Conservation (phyloP, 139 green algal genomes). For the Chlamydomonas applanata region DNA sequence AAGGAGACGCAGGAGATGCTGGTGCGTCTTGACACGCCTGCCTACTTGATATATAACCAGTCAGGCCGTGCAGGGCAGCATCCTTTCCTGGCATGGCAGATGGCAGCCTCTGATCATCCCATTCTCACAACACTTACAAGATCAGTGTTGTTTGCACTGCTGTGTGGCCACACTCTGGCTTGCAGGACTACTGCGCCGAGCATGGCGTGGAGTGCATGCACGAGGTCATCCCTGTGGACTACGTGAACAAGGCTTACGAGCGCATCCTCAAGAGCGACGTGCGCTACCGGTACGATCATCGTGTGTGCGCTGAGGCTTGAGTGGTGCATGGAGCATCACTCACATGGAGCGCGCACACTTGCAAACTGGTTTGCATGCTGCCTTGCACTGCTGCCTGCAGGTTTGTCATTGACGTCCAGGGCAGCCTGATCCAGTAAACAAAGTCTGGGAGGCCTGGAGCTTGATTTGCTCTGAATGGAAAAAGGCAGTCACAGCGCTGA, state of each 20-base stretch:
- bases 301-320: background rate
- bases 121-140: too few relatives aligned
- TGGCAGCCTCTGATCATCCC: too few relatives aligned
- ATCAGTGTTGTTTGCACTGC: too few relatives aligned
- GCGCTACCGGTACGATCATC: slow-evolving; percentile 38
- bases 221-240: slow-evolving; percentile 45
- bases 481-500: too few relatives aligned
- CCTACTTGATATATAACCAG: too few relatives aligned
- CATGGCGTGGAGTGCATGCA: slow-evolving; percentile 48
- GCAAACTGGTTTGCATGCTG: background rate
- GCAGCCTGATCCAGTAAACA: slow-evolving; percentile 22
- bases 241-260: slow-evolving; percentile 71
- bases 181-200: slow-evolving; percentile 66
- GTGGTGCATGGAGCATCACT: too few relatives aligned
- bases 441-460: too few relatives aligned
- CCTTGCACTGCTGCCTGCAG: slow-evolving; percentile 6
- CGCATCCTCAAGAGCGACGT: slow-evolving; percentile 63
- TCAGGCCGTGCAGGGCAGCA: too few relatives aligned
- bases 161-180: too few relatives aligned
- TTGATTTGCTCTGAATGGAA: too few relatives aligned
- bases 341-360: too few relatives aligned
- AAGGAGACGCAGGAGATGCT: slow-evolving; percentile 76
- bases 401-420: slow-evolving; percentile 67
- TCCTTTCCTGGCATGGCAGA: too few relatives aligned
- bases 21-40: background rate